Percentiles rank a stretch among this genome's conserved stretches.
These are phyloP conservation scores for Fusarium longipes DNA, from an alignment of 2,329 filamentous ascomycete species.

Conservation along the genomic window DNA sequence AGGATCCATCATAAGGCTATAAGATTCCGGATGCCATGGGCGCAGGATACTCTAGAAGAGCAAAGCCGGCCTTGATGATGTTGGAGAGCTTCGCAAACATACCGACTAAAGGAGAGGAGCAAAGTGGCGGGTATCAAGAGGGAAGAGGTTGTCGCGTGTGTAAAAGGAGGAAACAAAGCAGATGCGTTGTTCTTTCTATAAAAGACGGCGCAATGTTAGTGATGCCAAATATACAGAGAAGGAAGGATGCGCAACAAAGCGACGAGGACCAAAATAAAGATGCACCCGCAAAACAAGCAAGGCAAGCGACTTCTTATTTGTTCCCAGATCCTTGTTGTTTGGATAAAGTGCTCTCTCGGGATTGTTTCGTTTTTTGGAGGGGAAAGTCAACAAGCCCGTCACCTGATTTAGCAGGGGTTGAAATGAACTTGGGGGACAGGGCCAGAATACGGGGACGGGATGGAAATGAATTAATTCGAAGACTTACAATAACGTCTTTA, in stretches of 20 bases:
- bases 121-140: conserved; percentile 35
- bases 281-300: conserved; percentile 17
- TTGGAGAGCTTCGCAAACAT: conserved; percentile 17
- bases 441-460: conserved; percentile 25
- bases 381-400: conserved; percentile 47
- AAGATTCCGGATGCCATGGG: conserved; percentile 20
- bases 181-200: conserved; percentile 44
- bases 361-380: conserved; percentile 40
- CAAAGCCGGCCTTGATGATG: background rate
- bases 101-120: conserved; percentile 22
- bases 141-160: conserved; percentile 37
- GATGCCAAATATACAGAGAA: conserved; percentile 21
- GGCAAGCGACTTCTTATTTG: conserved; percentile 10
- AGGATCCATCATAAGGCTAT: conserved; percentile 39
- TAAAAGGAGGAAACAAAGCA: conserved; percentile 43
- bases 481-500: no score
- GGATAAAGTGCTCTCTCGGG: conserved; percentile 23
- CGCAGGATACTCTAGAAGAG: conserved; percentile 11
- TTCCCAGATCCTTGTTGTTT: conserved; percentile 44
- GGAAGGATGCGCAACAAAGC: conserved; percentile 33
- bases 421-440: conserved; percentile 13
- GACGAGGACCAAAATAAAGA: conserved; percentile 18
- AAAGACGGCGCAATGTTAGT: conserved; percentile 37
- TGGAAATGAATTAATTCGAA: conserved; percentile 23
- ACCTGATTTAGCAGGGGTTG: conserved; percentile 45